These are phyloP conservation scores for Lachnellula suecica DNA, from an alignment of 2,329 filamentous ascomycete species.

Conservation along the genomic window DNA sequence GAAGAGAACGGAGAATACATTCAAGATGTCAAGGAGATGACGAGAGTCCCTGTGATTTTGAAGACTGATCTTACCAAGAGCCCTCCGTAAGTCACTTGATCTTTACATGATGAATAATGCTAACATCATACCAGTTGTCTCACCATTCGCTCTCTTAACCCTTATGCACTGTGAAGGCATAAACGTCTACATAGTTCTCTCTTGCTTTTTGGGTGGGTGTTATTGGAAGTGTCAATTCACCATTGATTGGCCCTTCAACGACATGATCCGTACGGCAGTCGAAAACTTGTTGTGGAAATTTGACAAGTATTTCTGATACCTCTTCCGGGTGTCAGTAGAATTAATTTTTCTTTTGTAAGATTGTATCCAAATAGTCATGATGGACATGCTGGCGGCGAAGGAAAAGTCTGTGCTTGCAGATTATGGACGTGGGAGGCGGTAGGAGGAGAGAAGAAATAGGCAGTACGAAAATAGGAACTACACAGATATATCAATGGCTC, in stretches of 20 bases:
- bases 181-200: too few species aligned
- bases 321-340: constrained; percentile 5
- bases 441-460: constrained; percentile 7
- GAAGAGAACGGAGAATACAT: constrained; percentile 96
- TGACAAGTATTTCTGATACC: too few species aligned
- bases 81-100: constrained; percentile 78
- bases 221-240: not conserved
- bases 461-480: constrained; percentile 13
- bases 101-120: constrained; percentile 19
- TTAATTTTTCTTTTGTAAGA: constrained; percentile 18
- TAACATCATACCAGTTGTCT: constrained; percentile 62
- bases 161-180: constrained; percentile 54
- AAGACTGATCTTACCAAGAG: constrained; percentile 99
- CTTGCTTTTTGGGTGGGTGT: not conserved
- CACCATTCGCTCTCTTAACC: constrained; percentile 81
- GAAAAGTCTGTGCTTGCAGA: constrained; percentile 8
- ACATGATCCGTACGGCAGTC: constrained; percentile 4
- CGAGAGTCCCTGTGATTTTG: constrained; percentile 91
- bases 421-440: constrained; percentile 2
- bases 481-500: constrained; percentile 23
- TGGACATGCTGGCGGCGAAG: constrained; percentile 5
- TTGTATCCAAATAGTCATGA: constrained; percentile 17
- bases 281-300: not conserved
- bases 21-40: constrained; percentile 98
- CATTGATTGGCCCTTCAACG: not conserved